Evolutionary conservation across 352 stramenopile species (phyloP), one percentile per base, ranked within the genome.

Genomic region (Globisporangium nunn): DNA sequence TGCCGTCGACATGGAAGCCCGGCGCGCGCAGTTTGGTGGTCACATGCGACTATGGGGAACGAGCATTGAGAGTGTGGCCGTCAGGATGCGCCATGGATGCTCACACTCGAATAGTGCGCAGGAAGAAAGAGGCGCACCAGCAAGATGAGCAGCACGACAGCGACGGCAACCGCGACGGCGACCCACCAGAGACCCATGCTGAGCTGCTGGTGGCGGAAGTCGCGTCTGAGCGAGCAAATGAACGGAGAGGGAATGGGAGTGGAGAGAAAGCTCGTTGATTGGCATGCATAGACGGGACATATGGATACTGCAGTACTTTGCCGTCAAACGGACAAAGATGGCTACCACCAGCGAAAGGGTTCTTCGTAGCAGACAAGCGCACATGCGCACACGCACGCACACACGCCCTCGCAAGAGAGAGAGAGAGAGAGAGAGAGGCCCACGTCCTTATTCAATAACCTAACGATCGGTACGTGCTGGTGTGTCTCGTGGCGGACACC

Each of bases 1-100:
- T 88, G 64, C 71, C 81, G 11, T 84, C 68, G 48, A 93, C 81
- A 48, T 87, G 61, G 43, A 91, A 91, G 50, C 78, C 79, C 17
- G 84, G 79, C 17, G 74, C 72, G 3, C 66, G 64, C 31, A 89
- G 23, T 62, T 89, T 91, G 28, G 68, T 88, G 56, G 68, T 65
- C 37, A 88, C 58, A 37, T 77, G 78, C 31, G 81, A 88, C 81
- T 91, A 58, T 14, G 28, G 41, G 64, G 52, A 4, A 57, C 23
- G 23, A 23, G 23, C 1, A 23, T 23, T 23, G 23, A 23, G 23
- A 23, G 23, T 23, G 23, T 23, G 23, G 23, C 23, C 23, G 23
- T 23, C 23, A 23, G 23, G 23, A 23, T 23, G 23, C 23, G 23
- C 23, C 23, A 23, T 23, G 23, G 23, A 23, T 23, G 23, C 23